phyloP scores from a whole-genome alignment of 495 filamentous ascomycete genomes.

The Penicillium soppii region DNA sequence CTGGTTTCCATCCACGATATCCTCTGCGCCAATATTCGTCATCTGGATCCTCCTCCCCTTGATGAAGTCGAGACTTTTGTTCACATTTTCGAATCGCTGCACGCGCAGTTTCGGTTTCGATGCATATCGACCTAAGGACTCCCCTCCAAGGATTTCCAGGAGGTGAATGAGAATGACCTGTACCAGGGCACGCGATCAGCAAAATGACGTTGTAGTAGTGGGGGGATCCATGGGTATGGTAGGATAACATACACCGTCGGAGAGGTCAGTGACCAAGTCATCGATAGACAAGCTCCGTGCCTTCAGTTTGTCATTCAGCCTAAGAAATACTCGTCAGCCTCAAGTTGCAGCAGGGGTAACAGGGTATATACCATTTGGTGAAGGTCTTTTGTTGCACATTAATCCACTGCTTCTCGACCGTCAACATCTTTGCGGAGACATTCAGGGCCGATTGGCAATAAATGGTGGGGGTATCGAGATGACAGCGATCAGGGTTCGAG shows the following conservation, averaged over 20 bases:
- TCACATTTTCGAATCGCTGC: slow-evolving; percentile 98
- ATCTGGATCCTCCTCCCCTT: slow-evolving; percentile 88
- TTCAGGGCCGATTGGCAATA: slow-evolving; percentile 38
- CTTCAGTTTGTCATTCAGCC: slow-evolving; percentile 94
- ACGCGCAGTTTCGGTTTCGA: slow-evolving; percentile 93
- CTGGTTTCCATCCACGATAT: slow-evolving; percentile 95
- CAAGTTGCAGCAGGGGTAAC: no score
- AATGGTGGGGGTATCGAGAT: slow-evolving; percentile 8
- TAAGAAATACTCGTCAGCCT: slow-evolving; percentile 29
- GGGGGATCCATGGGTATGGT: background rate
- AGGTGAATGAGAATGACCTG: slow-evolving; percentile 94
- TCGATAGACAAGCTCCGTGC: slow-evolving; percentile 70
- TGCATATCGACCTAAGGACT: slow-evolving; percentile 95
- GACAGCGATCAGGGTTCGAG: slow-evolving; percentile 6
- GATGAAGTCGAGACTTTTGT: slow-evolving; percentile 90
- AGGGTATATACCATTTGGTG: slow-evolving; percentile 77
- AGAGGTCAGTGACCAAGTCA: slow-evolving; percentile 83
- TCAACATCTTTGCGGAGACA: slow-evolving; percentile 52
- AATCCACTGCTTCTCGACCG: slow-evolving; percentile 87
- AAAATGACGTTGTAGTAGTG: background rate
- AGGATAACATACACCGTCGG: slow-evolving; percentile 74
- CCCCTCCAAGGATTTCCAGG: slow-evolving; percentile 88
- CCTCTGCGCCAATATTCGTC: slow-evolving; percentile 97
- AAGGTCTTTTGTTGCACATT: slow-evolving; percentile 99
- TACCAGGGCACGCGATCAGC: slow-evolving; percentile 1